A percentile compares a stretch with the other conserved stretches of the same genome.
Conservation (phyloP, 257 asterid genomes). For the Gardenia jasminoides region DNA sequence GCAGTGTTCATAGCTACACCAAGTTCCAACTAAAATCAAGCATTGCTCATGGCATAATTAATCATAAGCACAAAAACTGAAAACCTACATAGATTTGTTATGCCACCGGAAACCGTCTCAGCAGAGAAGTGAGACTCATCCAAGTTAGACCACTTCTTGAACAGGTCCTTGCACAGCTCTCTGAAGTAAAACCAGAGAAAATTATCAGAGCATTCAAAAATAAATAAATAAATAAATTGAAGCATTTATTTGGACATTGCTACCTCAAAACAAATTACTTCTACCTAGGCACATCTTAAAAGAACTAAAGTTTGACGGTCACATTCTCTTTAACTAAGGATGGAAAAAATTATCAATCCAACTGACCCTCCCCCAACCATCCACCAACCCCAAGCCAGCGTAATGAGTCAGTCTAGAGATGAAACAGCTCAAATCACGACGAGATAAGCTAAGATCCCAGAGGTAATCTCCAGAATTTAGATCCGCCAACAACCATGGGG, state of each 20-base stretch:
- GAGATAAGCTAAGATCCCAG: not conserved
- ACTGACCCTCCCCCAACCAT: not conserved
- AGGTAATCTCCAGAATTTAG: not conserved
- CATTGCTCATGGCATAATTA: not conserved
- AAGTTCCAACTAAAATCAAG: not conserved
- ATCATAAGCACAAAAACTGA: constrained; percentile 3
- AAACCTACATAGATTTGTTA: constrained; percentile 77
- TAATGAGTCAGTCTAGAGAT: not conserved
- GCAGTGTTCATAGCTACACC: not conserved
- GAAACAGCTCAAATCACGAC: not conserved
- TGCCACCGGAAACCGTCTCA: constrained; percentile 94
- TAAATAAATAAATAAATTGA: not conserved
- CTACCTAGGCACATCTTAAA: not conserved
- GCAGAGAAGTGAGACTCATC: constrained; percentile 73
- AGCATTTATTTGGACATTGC: not conserved
- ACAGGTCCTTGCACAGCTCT: constrained; percentile 81
- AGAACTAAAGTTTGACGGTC: not conserved
- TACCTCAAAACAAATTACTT: not conserved
- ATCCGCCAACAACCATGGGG: not conserved
- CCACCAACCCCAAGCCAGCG: not conserved
- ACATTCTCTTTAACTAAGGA: not conserved
- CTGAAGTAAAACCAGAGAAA: constrained; percentile 36
- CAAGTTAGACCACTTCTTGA: constrained; percentile 70
- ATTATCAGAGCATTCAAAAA: constrained; percentile 1
- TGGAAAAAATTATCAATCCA: not conserved